Percentiles rank a stretch among this genome's conserved stretches.
Conservation (phyloP, 2,329 filamentous ascomycete species). For the Arthrobotrys pseudoclavata region DNA sequence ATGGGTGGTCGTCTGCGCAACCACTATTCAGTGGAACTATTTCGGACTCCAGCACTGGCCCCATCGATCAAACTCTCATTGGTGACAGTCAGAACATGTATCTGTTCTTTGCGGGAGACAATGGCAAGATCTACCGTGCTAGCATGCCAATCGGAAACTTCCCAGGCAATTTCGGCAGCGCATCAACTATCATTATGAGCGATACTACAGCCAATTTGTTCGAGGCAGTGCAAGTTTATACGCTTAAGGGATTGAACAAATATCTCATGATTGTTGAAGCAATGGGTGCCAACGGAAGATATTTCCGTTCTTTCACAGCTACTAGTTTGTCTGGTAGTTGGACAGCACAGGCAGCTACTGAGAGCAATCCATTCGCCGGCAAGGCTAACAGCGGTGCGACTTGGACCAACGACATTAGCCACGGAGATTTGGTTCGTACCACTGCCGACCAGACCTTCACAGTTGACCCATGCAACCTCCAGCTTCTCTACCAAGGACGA, state of each 20-base stretch:
- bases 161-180: slow-evolving; percentile 73
- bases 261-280: slow-evolving; percentile 79
- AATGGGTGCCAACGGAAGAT: slow-evolving; percentile 72
- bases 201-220: slow-evolving; percentile 74
- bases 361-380: slow-evolving; percentile 72
- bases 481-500: slow-evolving; percentile 75
- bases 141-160: slow-evolving; percentile 75
- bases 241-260: slow-evolving; percentile 70
- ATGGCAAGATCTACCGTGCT: slow-evolving; percentile 76
- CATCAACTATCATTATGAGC: slow-evolving; percentile 70
- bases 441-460: slow-evolving; percentile 75
- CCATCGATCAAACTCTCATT: slow-evolving; percentile 76
- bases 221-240: slow-evolving; percentile 78
- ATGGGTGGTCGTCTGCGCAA: slow-evolving; percentile 72
- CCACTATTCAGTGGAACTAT: slow-evolving; percentile 72
- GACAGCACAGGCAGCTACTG: slow-evolving; percentile 70
- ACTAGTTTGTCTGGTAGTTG: slow-evolving; percentile 72
- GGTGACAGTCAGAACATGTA: slow-evolving; percentile 75
- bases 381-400: slow-evolving; percentile 75
- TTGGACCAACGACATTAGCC: slow-evolving; percentile 77
- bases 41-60: slow-evolving; percentile 68
- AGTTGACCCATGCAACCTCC: slow-evolving; percentile 75
- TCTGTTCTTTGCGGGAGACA: slow-evolving; percentile 77
- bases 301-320: slow-evolving; percentile 77
- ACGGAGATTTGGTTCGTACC: slow-evolving; percentile 74